Evolutionary conservation across 2,329 filamentous ascomycete genomes (phyloP).

Genomic region (Dactylellina cionopaga): DNA sequence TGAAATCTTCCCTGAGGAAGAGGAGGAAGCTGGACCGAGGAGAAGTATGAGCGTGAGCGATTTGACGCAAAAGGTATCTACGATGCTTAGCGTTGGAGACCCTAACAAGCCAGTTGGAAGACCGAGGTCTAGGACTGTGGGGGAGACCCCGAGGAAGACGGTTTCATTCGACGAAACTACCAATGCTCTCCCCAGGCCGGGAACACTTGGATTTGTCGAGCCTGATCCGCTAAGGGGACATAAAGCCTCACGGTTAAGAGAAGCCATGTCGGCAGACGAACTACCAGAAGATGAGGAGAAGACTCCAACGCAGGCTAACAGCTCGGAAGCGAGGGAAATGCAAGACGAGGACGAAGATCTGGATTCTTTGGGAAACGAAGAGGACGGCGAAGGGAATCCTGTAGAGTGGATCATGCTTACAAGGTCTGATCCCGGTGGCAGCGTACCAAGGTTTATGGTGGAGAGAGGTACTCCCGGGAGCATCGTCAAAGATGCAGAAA

Average conservation of each 20-base stretch:
- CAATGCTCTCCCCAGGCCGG: neutral
- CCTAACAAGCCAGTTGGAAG: neutral
- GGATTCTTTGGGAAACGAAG: constrained; percentile 58
- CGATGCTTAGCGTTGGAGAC: constrained; percentile 13
- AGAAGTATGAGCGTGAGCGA: constrained; percentile 47
- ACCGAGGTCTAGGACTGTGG: constrained; percentile 29
- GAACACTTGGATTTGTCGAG: neutral
- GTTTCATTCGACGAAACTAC: constrained; percentile 31
- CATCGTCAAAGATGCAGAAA: constrained; percentile 80
- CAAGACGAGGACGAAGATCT: constrained; percentile 60
- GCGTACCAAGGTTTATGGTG: constrained; percentile 89
- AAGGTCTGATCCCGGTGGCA: constrained; percentile 85
- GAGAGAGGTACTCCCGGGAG: constrained; percentile 84
- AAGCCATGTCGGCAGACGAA: constrained; percentile 37
- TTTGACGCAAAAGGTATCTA: constrained; percentile 18
- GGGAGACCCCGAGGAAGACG: constrained; percentile 31
- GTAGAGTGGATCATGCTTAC: constrained; percentile 96
- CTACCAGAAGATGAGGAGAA: constrained; percentile 30
- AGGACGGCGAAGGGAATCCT: constrained; percentile 66
- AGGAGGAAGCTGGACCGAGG: constrained; percentile 23
- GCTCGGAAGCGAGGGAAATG: constrained; percentile 47
- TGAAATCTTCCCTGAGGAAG: constrained; percentile 71
- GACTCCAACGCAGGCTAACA: constrained; percentile 2
- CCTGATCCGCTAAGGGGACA: constrained; percentile 3
- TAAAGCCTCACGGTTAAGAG: constrained; percentile 18